Conservation (phyloP, 306 rosid genomes). For the Dalbergia oliveri region DNA sequence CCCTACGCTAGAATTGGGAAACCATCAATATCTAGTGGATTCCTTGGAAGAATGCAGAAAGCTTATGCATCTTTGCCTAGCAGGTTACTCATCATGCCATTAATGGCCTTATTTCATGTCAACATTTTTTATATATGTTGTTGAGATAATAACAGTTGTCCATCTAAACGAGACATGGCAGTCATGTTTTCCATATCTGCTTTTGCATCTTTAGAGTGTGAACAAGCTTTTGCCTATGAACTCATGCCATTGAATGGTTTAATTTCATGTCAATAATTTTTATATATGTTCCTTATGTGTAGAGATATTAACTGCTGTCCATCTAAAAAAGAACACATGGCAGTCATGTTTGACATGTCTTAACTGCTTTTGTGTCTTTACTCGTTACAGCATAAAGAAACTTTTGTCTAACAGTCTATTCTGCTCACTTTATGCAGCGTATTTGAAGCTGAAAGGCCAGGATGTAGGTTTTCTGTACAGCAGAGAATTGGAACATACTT, state of each 20-base stretch:
- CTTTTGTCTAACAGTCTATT: constrained; percentile 35
- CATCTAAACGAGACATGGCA: constrained; percentile 15
- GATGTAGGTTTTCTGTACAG: constrained; percentile 76
- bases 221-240: constrained; percentile 31
- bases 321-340: constrained; percentile 5
- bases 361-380: constrained; percentile 35
- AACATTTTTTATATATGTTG: constrained; percentile 1
- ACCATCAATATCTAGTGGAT: constrained; percentile 72
- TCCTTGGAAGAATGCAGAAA: constrained; percentile 72
- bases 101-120: constrained; percentile 16
- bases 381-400: constrained; percentile 32
- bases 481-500: constrained; percentile 89
- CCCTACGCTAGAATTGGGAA: constrained; percentile 93
- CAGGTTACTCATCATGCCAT: constrained; percentile 68
- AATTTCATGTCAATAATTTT: constrained; percentile 16
- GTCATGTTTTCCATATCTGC: constrained; percentile 23
- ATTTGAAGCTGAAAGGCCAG: constrained; percentile 96
- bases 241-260: constrained; percentile 30
- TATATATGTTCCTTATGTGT: constrained; percentile 4
- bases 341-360: constrained; percentile 5
- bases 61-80: constrained; percentile 88
- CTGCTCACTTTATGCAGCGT: constrained; percentile 66
- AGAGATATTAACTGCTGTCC: constrained; percentile 6
- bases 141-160: constrained; percentile 10
- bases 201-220: constrained; percentile 22